These are phyloP conservation scores for Schizochytrium sp. DNA, from an alignment of 108 stramenopile species.

Conservation along the genomic window DNA sequence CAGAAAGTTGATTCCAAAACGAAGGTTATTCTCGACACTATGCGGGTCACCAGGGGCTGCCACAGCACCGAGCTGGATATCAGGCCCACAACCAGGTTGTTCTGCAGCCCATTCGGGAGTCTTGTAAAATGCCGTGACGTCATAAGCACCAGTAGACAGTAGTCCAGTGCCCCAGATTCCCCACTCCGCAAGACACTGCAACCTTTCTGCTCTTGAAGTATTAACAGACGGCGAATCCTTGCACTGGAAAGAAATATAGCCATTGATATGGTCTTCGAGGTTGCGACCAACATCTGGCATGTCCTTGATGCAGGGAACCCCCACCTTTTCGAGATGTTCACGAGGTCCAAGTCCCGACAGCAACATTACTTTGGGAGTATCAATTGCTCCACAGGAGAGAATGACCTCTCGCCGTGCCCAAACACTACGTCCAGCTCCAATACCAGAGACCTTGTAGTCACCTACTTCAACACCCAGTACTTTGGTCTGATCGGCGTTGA, in stretches of 20 bases:
- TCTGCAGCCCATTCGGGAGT: neutral
- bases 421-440: neutral
- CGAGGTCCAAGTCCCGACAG: slow-evolving; percentile 55
- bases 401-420: slow-evolving; percentile 43
- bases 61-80: neutral
- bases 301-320: slow-evolving; percentile 36
- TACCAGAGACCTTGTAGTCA: neutral
- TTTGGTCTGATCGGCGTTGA: neutral
- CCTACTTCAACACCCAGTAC: slow-evolving; percentile 32
- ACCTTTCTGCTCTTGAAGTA: neutral
- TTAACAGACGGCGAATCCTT: neutral
- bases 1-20: slow-evolving; percentile 8
- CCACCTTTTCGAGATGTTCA: slow-evolving; percentile 1
- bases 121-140: slow-evolving; percentile 39
- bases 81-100: slow-evolving; percentile 7
- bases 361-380: slow-evolving; percentile 26
- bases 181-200: slow-evolving; percentile 28
- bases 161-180: slow-evolving; percentile 22
- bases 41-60: neutral
- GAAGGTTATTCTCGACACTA: neutral
- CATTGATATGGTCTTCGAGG: slow-evolving; percentile 47
- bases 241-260: neutral
- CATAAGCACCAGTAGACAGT: slow-evolving; percentile 4
- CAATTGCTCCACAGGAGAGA: slow-evolving; percentile 46
- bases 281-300: slow-evolving; percentile 10